Evolutionary conservation across 306 rosid genomes (phyloP), one percentile per base, ranked within the genome.

Genomic region (Boehmeria nivea): DNA sequence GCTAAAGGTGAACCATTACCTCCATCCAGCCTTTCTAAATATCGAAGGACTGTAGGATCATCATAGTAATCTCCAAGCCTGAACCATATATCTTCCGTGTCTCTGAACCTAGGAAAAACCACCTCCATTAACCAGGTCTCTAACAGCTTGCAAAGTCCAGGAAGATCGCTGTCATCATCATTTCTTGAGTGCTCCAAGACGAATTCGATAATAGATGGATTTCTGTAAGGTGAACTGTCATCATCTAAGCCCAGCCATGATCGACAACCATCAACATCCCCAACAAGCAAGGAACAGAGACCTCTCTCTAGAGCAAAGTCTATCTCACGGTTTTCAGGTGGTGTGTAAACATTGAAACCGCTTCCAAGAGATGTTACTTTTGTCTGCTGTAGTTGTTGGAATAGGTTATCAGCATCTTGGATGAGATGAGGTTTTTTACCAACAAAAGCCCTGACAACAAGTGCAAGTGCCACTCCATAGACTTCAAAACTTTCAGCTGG

Each of bases 401-500:
- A 84, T 68, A 91, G 82, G 67, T 77, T 85, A 72, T 85, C 95
- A 42, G 99, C 93, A 67, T 91, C 99, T 70, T 70, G 88, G 58
- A 91, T 78, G 50, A 84, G 99, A 70, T 87, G 89, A 17, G 95
- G 96, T 57, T 87, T 82, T 75, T 85, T 91, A 64, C 81, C 87
- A 55, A 83, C 80, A 67, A 91, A 78, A 61, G 94, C 96, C 52
- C 81, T 88, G 26, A 95, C 89, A 76, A 91, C 99, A 49, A 91
- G 80, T 8, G 99, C 99, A 71, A 91, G 94, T 34, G 96, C 96
- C 64, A 91, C 95, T 59, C 96, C 95, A 52, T 91, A 91, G 3
- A 87, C 99, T 76, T 91, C 96, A 81, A 82, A 91, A 77, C 96
- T 77, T 77, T 87, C 99, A 10, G 95, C 96, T 22, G 99, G 96